Evolutionary conservation across 2,329 filamentous ascomycete species (phyloP).

Genomic region (Tympanopsis confertula): DNA sequence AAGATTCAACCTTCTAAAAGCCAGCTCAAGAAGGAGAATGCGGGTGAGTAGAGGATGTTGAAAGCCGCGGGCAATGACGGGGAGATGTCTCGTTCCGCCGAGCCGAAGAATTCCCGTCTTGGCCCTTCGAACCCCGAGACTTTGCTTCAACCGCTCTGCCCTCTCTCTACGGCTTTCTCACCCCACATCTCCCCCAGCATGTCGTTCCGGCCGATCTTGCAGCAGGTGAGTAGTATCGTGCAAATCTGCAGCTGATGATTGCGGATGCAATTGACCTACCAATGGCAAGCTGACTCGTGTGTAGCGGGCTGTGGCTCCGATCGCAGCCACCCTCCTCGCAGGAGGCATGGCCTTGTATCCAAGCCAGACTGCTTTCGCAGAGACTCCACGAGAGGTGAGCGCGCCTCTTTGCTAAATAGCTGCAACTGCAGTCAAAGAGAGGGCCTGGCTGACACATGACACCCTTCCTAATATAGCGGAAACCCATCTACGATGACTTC

Average conservation of each 20-base stretch:
- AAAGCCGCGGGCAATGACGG: not conserved
- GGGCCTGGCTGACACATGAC: not conserved
- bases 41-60: not conserved
- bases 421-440: too few relatives aligned
- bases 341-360: constrained; percentile 24
- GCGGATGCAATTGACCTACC: constrained; percentile 1
- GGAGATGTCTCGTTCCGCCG: not conserved
- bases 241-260: not conserved
- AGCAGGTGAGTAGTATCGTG: constrained; percentile 16
- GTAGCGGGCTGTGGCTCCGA: constrained; percentile 22
- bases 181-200: constrained; percentile 10
- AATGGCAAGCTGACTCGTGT: constrained; percentile 12
- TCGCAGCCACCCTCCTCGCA: constrained; percentile 24
- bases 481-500: constrained; percentile 73
- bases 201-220: constrained; percentile 25
- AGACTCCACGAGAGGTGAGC: constrained; percentile 19
- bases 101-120: not conserved
- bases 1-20: too few relatives aligned
- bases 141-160: not conserved
- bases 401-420: constrained; percentile 15
- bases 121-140: not conserved
- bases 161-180: not conserved
- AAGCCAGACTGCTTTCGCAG: constrained; percentile 25
- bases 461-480: constrained; percentile 29
- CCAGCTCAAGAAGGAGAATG: too few relatives aligned